Evolutionary conservation across 495 filamentous ascomycete species (phyloP), one percentile per base, ranked within the genome.

Genomic region (Trichoderma reesei): DNA sequence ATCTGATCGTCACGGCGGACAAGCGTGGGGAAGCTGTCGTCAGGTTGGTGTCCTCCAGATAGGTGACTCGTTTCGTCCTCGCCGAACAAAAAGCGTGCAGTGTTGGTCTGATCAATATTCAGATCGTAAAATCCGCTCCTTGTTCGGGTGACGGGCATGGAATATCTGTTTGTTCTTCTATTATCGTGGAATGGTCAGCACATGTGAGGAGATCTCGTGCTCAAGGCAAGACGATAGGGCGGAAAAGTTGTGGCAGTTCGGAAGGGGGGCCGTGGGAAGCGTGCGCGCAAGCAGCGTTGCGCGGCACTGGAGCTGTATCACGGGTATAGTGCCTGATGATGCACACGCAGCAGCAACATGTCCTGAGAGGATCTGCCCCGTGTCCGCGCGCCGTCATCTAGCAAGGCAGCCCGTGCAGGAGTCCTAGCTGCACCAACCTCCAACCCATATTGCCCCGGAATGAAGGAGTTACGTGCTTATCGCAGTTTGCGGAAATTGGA

Each of bases 21-120:
- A 20, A 95, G 78, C 61, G 90, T 88, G 37, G 93, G 90, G 73
- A 96, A 98, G 66, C 86, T 86, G 71, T 92, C 87, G 72, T 93
- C 88, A 60, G 84, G 82, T 59, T 86, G 82, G 54, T 88, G 88
- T 79, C 94, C 85, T 68, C 85, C 81, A 51, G 91, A 88, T 60
- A 72, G 71, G 62, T 72, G 72, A 33, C 81, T 80, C 36, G 86
- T 81, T 36, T 92, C 89, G 67, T 96, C 91, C 71, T 88, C 88
- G 41, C 87, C 88, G 69, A 96, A 95, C 9, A 96, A 78, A 70
- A 92, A 95, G 51, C 87, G 85, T 14, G 90, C 81, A 7, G 88
- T 91, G 71, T 94, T 90, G 75, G 88, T 88, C 59, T 84, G 84
- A 65, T 84, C 92, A 67, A 85, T 84, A 38, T 78, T 80, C 41